Percentiles rank a stretch among this genome's conserved stretches.
Conservation (phyloP, 352 stramenopile genomes). For the Phytophthora idaei region DNA sequence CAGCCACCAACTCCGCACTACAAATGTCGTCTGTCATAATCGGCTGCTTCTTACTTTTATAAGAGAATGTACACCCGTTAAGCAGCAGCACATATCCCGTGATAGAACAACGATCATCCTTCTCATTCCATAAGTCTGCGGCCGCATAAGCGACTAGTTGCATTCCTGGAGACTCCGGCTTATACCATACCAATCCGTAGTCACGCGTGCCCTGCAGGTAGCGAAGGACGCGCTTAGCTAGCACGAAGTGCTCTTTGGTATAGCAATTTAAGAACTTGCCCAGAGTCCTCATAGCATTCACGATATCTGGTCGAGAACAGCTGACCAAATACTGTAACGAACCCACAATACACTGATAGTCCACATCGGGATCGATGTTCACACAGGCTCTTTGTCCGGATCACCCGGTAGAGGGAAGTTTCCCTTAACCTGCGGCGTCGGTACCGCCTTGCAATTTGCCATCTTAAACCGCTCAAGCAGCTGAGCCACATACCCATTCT, state of each 20-base stretch:
- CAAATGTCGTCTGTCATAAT: constrained; percentile 16
- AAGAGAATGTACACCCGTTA: constrained; percentile 15
- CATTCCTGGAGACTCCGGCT: not conserved
- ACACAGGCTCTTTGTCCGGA: constrained; percentile 8
- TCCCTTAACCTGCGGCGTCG: constrained; percentile 2
- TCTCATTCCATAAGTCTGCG: constrained; percentile 17
- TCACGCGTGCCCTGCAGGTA: constrained; percentile 16
- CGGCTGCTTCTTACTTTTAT: constrained; percentile 6
- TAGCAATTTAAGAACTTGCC: constrained; percentile 14
- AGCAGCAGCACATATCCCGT: constrained; percentile 17
- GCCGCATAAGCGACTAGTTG: constrained; percentile 5
- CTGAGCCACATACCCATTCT: not conserved
- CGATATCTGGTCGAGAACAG: constrained; percentile 14
- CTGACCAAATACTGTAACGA: constrained; percentile 13
- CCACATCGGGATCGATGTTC: constrained; percentile 7
- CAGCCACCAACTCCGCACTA: constrained; percentile 12
- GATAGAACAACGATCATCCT: constrained; percentile 15
- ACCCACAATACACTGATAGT: constrained; percentile 11
- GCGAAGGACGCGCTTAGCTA: constrained; percentile 16
- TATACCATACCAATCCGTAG: constrained; percentile 6
- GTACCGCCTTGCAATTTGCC: constrained; percentile 2
- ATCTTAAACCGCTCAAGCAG: constrained; percentile 14
- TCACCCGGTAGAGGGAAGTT: constrained; percentile 3
- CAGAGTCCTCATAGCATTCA: constrained; percentile 7
- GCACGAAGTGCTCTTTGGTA: constrained; percentile 10